phyloP scores from a whole-genome alignment of 495 filamentous ascomycete species.

The Tuber magnatum region DNA sequence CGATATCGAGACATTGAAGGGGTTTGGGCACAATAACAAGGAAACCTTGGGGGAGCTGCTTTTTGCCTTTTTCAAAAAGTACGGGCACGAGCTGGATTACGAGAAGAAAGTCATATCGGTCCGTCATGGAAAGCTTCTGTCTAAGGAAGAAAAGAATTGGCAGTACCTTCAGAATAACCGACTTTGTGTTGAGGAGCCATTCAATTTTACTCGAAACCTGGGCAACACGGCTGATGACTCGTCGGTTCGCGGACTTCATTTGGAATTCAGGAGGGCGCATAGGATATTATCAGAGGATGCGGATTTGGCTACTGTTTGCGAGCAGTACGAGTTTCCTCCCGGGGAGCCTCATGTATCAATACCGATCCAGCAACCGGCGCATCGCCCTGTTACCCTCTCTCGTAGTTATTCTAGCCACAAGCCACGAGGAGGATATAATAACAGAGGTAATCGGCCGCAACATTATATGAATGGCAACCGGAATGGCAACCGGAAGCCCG shows the following conservation, averaged over 20 bases:
- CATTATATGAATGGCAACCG: conserved; percentile 47
- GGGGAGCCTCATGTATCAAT: conserved; percentile 74
- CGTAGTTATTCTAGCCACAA: conserved; percentile 48
- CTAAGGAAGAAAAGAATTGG: conserved; percentile 83
- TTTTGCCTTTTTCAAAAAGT: conserved; percentile 90
- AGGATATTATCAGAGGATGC: conserved; percentile 61
- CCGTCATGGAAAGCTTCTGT: conserved; percentile 71
- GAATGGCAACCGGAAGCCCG: conserved; percentile 52
- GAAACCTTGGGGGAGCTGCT: conserved; percentile 74
- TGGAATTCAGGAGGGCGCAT: conserved; percentile 83
- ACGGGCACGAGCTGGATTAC: conserved; percentile 88
- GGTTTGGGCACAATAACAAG: conserved; percentile 71
- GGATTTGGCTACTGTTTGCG: conserved; percentile 71
- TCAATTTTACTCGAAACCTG: conserved; percentile 86
- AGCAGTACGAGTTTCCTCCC: conserved; percentile 74
- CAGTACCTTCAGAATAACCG: conserved; percentile 63
- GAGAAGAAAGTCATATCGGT: conserved; percentile 78
- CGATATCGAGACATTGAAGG: conserved; percentile 62
- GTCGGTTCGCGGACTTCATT: conserved; percentile 81
- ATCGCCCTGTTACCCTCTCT: conserved; percentile 53
- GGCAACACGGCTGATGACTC: conserved; percentile 95
- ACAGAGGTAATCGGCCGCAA: conserved; percentile 54
- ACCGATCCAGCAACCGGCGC: conserved; percentile 58
- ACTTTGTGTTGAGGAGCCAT: conserved; percentile 93
- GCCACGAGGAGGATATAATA: conserved; percentile 49